Evolutionary conservation across 2,329 filamentous ascomycete genomes (phyloP).

Genomic region (Triangularia setosa): DNA sequence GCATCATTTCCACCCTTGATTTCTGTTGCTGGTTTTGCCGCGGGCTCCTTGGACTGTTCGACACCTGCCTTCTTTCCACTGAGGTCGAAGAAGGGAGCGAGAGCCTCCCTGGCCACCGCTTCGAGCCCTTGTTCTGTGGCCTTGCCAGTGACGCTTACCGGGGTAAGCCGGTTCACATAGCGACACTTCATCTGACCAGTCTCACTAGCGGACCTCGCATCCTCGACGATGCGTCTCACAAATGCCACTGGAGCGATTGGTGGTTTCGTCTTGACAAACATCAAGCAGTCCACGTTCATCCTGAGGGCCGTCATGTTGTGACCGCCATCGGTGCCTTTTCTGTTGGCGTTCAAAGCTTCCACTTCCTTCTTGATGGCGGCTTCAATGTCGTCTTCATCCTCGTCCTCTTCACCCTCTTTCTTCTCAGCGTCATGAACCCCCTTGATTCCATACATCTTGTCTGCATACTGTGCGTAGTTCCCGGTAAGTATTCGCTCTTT

Average conservation of each 20-base stretch:
- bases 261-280: constrained; percentile 56
- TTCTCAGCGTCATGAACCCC: constrained; percentile 33
- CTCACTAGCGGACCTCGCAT: constrained; percentile 44
- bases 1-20: constrained; percentile 4
- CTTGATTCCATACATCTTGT: constrained; percentile 54
- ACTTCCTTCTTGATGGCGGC: constrained; percentile 68
- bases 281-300: constrained; percentile 57
- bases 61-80: constrained; percentile 23
- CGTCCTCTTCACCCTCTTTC: constrained; percentile 32
- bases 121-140: constrained; percentile 66
- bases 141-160: constrained; percentile 53
- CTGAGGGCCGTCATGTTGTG: constrained; percentile 51
- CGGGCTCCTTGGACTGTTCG: not conserved
- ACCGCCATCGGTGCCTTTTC: constrained; percentile 37
- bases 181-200: constrained; percentile 44
- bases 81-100: constrained; percentile 60
- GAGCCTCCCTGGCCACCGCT: constrained; percentile 59
- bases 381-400: constrained; percentile 63
- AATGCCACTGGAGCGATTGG: constrained; percentile 56
- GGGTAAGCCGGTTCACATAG: constrained; percentile 58
- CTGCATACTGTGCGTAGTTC: constrained; percentile 54
- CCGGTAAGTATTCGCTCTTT: not conserved
- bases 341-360: constrained; percentile 51
- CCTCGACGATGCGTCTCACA: constrained; percentile 51
- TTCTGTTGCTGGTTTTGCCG: constrained; percentile 2